A percentile compares a stretch with the other conserved stretches of the same genome.
These are phyloP conservation scores for Drosera capensis DNA, from an alignment of 148 eudicot species.

Conservation along the genomic window DNA sequence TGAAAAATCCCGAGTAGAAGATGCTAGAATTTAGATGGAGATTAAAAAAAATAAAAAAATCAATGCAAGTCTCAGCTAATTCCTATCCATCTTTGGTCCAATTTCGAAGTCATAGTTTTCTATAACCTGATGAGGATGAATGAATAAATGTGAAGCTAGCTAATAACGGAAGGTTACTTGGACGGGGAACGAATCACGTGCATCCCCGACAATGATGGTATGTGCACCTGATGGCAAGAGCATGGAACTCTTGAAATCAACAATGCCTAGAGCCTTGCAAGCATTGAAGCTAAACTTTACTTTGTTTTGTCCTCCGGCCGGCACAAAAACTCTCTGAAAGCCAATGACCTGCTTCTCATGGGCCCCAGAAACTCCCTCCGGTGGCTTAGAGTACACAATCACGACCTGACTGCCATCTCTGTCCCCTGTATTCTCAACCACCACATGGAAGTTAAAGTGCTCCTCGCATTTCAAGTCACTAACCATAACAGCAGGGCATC, in stretches of 20 bases:
- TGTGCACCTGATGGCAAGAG: slow-evolving; percentile 8
- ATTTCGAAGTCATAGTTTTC: no score
- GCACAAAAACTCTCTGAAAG: slow-evolving; percentile 55
- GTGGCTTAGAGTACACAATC: slow-evolving; percentile 46
- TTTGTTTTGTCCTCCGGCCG: slow-evolving; percentile 14
- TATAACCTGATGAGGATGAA: no score
- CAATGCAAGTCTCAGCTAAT: neutral
- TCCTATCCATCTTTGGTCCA: neutral
- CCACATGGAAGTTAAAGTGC: slow-evolving; percentile 23
- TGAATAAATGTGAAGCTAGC: no score
- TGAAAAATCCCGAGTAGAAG: no score
- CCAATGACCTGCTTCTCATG: slow-evolving; percentile 36
- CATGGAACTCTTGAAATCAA: slow-evolving; percentile 3
- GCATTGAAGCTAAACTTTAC: slow-evolving; percentile 8
- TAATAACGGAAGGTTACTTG: neutral
- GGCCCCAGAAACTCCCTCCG: slow-evolving; percentile 13
- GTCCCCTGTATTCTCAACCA: slow-evolving; percentile 47
- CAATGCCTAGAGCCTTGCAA: slow-evolving; percentile 7
- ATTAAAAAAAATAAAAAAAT: no score
- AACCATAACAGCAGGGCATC: slow-evolving; percentile 4
- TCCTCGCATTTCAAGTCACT: slow-evolving; percentile 43
- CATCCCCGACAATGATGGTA: slow-evolving; percentile 11
- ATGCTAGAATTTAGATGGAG: no score
- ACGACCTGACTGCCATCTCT: slow-evolving; percentile 54
- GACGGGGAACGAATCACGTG: neutral